Evolutionary conservation across 139 green algal species (phyloP), one percentile per base, ranked within the genome.

Genomic region (Chlorella sp.): DNA sequence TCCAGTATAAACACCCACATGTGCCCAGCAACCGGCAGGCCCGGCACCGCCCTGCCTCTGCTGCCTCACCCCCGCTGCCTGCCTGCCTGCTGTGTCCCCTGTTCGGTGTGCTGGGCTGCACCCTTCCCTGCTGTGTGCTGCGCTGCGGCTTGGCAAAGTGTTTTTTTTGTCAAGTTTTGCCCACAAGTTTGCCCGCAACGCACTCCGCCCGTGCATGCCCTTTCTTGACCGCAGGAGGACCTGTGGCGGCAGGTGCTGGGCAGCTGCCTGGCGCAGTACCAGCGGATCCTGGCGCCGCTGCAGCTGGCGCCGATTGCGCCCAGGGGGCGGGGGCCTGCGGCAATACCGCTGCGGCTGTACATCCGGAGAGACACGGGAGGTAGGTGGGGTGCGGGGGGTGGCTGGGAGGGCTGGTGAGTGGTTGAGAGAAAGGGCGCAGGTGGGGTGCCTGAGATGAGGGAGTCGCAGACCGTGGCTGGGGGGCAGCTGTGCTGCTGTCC

Each of bases 301-400:
- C 85, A 91, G 78, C 83, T 89, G 66, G 83, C 89, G 39, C 66
- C 83, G 0, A 60, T 57, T 26, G 86, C 89, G 66, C 36, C 32
- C 66, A 82, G 91, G 0, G 86, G 89, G 22, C 79, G 91, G 30
- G 36, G 75, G 30, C 36, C 73, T 4, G 79, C 92, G 12, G 73
- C 81, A n/a, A 75, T 94, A 34, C 91, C 91, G 0, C 22, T 94
- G 39, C 90, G 93, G 1, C 37, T 94, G 0, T 87, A 85, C n/a
- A 39, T 90, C 32, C 40, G 84, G 28, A 32, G 32, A 0, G 79
- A 73, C 28, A 40, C 26, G 32, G 68, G 42, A 93, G 93, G 93
- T 86, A 39, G 15, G 86, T 11, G 3, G 15, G 26, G 30, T 32
- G n/a, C 7, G n/a, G 71, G 11, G 34, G 40, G 26, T 30, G 26